Evolutionary conservation across 371 early-diverging fungal species (phyloP), one percentile per base, ranked within the genome.

Genomic region (Mortierella sp.): DNA sequence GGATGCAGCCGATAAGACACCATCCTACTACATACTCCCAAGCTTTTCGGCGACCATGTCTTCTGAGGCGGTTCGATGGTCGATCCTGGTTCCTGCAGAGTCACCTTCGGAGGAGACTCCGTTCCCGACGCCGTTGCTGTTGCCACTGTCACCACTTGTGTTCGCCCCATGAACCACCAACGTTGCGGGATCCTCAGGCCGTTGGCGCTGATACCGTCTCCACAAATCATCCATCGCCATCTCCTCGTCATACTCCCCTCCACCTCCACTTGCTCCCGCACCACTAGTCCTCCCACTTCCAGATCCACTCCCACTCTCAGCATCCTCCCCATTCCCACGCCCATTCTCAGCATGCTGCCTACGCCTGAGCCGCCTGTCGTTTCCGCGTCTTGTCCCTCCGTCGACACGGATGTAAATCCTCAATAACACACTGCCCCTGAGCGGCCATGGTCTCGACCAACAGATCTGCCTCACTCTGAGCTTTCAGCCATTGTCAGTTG

Each of bases 371-470:
- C 5, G 72, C 40, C 24, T 48, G 75, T 37, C 59, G 55, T 26
- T 70, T 80, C 34, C 77, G 71, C 44, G 31, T 59, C 34, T 34
- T 57, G 5, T 78, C 78, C 21, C 79, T 51, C 11, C 78, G 73
- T 28, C 81, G 74, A 54, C 75, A 78, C 11, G 76, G 81, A 6
- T 81, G 46, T 40, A 85, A 37, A 10, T 81, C 81, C 6, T 85
- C 85, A 13, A 78, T 40, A 16, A 81, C 59, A 51, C 79, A 85
- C 5, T 21, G 19, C 10, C 74, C 54, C 51, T 81, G 85, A 4
- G 78, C 64, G 1, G 81, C 77, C 85, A 85, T 85, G 40, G 79
- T 85, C 11, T 85, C 81, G 11, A 76, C 85, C 59, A 85, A 43
- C 57, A 76, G 79, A 37, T 85, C 85, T 3, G 81, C 85, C 11